Conservation (phyloP, 345 rosid species). For the Eucalyptus pumila region DNA sequence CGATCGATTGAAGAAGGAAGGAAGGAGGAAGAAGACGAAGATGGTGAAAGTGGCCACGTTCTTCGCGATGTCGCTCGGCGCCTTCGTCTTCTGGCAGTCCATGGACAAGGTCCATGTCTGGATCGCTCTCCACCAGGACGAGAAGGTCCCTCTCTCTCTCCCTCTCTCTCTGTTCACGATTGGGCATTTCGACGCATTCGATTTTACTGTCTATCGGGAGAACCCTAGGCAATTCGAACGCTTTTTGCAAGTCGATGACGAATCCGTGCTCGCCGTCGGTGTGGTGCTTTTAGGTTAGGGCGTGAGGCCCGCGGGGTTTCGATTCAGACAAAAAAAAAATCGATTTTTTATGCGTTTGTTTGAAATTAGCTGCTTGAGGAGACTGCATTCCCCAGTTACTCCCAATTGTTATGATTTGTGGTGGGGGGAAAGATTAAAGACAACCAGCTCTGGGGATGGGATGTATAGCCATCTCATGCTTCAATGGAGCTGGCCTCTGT, state of each 20-base stretch:
- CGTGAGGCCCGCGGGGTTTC: neutral
- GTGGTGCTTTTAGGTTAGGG: neutral
- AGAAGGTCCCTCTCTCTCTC: neutral
- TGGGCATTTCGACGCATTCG: neutral
- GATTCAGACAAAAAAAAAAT: neutral
- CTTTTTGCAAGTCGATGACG: neutral
- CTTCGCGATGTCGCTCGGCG: slow-evolving; percentile 68
- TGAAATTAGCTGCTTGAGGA: neutral
- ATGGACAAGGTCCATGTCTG: slow-evolving; percentile 92
- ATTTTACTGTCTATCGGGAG: neutral
- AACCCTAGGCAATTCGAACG: neutral
- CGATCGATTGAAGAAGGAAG: neutral
- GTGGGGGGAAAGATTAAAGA: neutral
- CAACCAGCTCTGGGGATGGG: neutral
- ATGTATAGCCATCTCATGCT: neutral
- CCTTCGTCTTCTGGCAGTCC: slow-evolving; percentile 80
- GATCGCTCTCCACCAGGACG: slow-evolving; percentile 48
- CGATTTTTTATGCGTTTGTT: neutral
- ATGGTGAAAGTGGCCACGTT: slow-evolving; percentile 69
- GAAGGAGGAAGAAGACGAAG: neutral
- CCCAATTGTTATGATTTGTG: neutral
- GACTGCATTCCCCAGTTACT: neutral
- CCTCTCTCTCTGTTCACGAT: neutral
- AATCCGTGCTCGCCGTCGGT: neutral
- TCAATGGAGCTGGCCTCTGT: neutral